phyloP scores from a whole-genome alignment of 805 yeast species.

The Starmerella kuoi region DNA sequence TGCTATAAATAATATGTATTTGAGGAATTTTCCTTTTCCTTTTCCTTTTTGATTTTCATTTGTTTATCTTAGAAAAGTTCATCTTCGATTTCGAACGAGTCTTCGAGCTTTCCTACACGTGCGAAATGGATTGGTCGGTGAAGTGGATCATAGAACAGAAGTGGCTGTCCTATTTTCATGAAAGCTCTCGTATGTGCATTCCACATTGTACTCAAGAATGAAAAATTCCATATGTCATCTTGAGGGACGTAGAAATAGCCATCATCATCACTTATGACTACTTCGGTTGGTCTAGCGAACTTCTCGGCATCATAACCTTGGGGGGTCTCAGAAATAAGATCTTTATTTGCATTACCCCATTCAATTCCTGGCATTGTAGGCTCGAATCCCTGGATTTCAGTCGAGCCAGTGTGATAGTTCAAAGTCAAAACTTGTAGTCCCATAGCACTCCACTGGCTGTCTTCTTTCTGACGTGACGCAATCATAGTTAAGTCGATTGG shows the following conservation, averaged over 20 bases:
- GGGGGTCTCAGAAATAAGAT: constrained; percentile 43
- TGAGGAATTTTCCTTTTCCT: not conserved
- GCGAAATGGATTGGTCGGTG: constrained; percentile 86
- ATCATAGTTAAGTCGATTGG: constrained; percentile 61
- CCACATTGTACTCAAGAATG: constrained; percentile 81
- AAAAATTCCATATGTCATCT: constrained; percentile 77
- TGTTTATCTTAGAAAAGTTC: not conserved
- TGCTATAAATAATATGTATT: no score
- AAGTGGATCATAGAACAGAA: constrained; percentile 67
- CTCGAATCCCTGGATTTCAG: constrained; percentile 56
- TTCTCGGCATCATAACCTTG: constrained; percentile 41
- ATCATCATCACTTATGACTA: constrained; percentile 55
- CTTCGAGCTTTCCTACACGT: constrained; percentile 56
- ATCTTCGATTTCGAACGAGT: constrained; percentile 22
- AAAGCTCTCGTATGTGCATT: constrained; percentile 46
- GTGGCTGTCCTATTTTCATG: constrained; percentile 65
- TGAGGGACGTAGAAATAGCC: constrained; percentile 84
- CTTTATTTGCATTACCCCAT: constrained; percentile 66
- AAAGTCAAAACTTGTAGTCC: constrained; percentile 45
- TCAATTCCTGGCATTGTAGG: constrained; percentile 51
- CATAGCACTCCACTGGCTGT: constrained; percentile 26
- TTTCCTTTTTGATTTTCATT: not conserved
- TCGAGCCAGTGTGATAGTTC: constrained; percentile 71
- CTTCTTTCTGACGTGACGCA: constrained; percentile 35
- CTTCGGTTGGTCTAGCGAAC: constrained; percentile 44